Conservation (phyloP, 2,329 filamentous ascomycete genomes). For the Calonectria pseudoreteaudii region DNA sequence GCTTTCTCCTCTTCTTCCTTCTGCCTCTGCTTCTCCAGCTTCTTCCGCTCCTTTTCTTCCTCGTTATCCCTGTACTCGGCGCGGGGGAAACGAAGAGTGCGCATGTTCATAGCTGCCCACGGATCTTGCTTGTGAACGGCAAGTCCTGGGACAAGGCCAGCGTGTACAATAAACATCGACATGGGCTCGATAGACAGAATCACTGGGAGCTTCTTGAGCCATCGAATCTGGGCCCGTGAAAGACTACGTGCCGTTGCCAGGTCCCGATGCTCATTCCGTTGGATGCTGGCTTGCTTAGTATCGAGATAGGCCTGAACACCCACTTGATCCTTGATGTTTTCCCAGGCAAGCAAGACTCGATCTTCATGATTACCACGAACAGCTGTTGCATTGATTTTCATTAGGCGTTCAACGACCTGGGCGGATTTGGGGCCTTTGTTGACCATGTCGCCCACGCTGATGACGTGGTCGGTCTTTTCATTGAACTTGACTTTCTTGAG, state of each 20-base stretch:
- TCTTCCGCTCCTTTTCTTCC: slow-evolving; percentile 37
- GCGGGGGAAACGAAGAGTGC: slow-evolving; percentile 73
- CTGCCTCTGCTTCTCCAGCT: slow-evolving; percentile 27
- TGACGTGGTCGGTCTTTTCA: slow-evolving; percentile 71
- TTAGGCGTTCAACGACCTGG: slow-evolving; percentile 81
- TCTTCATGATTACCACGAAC: slow-evolving; percentile 97
- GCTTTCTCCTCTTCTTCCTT: slow-evolving; percentile 14
- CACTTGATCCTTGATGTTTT: slow-evolving; percentile 39
- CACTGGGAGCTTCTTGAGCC: slow-evolving; percentile 79
- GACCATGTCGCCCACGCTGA: slow-evolving; percentile 83
- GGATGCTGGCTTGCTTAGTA: slow-evolving; percentile 38
- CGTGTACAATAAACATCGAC: slow-evolving; percentile 80
- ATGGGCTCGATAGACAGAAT: slow-evolving; percentile 79
- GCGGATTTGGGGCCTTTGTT: slow-evolving; percentile 87
- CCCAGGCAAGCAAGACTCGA: slow-evolving; percentile 76
- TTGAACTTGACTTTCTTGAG: slow-evolving; percentile 75
- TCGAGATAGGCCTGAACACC: slow-evolving; percentile 45
- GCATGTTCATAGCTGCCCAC: slow-evolving; percentile 91
- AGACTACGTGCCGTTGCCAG: slow-evolving; percentile 69
- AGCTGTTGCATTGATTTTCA: slow-evolving; percentile 78
- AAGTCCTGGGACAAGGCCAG: slow-evolving; percentile 83
- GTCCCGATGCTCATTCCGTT: slow-evolving; percentile 52
- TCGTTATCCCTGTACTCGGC: slow-evolving; percentile 53
- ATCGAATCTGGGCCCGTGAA: slow-evolving; percentile 70
- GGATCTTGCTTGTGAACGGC: slow-evolving; percentile 78